Evolutionary conservation across 2,329 filamentous ascomycete genomes (phyloP), one percentile per base, ranked within the genome.

Genomic region (Whalleya microplaca): DNA sequence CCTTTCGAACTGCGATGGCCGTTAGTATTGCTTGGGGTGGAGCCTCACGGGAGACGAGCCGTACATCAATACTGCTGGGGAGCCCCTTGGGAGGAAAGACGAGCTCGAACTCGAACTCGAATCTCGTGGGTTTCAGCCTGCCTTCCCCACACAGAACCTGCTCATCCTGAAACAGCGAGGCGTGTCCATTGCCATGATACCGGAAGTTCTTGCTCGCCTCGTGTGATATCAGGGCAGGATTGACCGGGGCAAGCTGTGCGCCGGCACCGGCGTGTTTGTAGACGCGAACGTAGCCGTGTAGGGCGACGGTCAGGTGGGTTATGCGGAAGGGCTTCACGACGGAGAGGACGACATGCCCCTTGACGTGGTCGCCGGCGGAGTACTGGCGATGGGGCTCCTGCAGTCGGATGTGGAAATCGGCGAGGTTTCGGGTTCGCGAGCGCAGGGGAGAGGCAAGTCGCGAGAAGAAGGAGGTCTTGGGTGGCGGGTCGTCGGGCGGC

Each of bases 1-100:
- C 70, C 94, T 87, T 75, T 98, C 95, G 73, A 99, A 99, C 92
- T 98, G 73, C 41, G 46, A 41, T 53, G 42, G 19, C 21, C 21
- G 52, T 68, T 32, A 66, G 62, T 55, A 41, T 19, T 57, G 44
- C 21, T 21, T 23, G 41, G 21, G 14, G 45, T 45, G 32, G 21
- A 27, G 32, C 51, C 41, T 47, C 46, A 41, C 52, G 47, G 56
- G 52, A 55, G 46, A 27, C 27, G 42, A 48, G 66, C 43, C 90
- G 70, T 83, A 97, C 94, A 76, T 96, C 93, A 69, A 99, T 94
- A 72, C 94, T 97, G 74, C 91, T 96, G n/a, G 91, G 91, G 56
- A 95, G 75, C 4, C 83, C 84, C 65, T 85, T 83, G 48, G 82
- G 78, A 2, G 89, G 88, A 63, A 92, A 91, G 54, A 87, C 78